These are phyloP conservation scores for Fusarium xylarioides DNA, from an alignment of 2,329 filamentous ascomycete genomes.

Conservation along the genomic window DNA sequence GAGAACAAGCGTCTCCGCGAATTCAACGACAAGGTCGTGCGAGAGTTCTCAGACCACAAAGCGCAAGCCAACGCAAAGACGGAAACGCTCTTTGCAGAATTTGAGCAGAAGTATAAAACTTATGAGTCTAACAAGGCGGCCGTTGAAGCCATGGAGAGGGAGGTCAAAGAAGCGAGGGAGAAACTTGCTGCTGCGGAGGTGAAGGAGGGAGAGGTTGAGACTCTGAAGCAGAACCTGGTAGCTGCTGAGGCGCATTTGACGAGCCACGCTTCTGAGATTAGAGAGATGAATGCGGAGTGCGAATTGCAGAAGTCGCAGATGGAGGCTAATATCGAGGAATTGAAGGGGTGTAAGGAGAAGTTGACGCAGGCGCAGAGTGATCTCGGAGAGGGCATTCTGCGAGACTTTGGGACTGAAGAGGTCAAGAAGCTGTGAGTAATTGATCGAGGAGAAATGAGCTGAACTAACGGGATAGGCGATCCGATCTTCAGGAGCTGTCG, in stretches of 20 bases:
- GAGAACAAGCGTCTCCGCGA: slow-evolving; percentile 40
- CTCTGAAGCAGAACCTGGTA: slow-evolving; percentile 40
- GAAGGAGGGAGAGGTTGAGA: slow-evolving; percentile 55
- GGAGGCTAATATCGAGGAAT: slow-evolving; percentile 31
- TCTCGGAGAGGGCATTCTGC: slow-evolving; percentile 37
- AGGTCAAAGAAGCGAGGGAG: slow-evolving; percentile 54
- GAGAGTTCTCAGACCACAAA: slow-evolving; percentile 38
- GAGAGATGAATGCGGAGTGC: slow-evolving; percentile 41
- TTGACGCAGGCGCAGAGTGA: slow-evolving; percentile 34
- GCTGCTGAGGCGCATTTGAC: slow-evolving; percentile 27
- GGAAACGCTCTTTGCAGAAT: slow-evolving; percentile 35
- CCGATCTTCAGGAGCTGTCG: slow-evolving; percentile 35
- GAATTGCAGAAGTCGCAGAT: slow-evolving; percentile 39
- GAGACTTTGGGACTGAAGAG: slow-evolving; percentile 29
- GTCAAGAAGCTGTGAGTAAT: slow-evolving; percentile 38
- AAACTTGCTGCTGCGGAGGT: slow-evolving; percentile 50
- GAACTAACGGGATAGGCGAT: slow-evolving; percentile 32
- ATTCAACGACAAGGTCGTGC: slow-evolving; percentile 39
- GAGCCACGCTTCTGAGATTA: slow-evolving; percentile 34
- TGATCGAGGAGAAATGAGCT: neutral
- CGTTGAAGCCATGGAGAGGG: slow-evolving; percentile 56
- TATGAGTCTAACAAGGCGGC: slow-evolving; percentile 40
- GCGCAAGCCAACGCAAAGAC: slow-evolving; percentile 30
- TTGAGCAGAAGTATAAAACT: slow-evolving; percentile 39
- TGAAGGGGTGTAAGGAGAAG: slow-evolving; percentile 31